phyloP scores from a whole-genome alignment of 441 rosid species.

The Gossypium aridum region DNA sequence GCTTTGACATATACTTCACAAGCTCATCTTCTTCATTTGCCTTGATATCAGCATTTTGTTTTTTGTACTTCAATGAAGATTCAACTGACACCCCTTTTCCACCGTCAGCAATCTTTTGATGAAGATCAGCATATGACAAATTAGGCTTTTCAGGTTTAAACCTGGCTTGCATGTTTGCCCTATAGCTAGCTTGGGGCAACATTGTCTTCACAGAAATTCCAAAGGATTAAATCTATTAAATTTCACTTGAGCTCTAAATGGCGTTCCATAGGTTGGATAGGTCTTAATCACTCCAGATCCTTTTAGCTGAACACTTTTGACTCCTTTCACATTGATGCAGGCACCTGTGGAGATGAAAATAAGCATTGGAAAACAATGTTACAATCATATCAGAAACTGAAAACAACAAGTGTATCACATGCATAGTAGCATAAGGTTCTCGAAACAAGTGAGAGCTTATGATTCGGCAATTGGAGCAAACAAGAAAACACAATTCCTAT shows the following conservation, averaged over 20 bases:
- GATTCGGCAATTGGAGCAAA: not conserved
- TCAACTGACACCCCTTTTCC: slow-evolving; percentile 29
- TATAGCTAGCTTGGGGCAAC: slow-evolving; percentile 23
- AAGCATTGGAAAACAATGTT: slow-evolving; percentile 10
- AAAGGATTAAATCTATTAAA: slow-evolving; percentile 19
- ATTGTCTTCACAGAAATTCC: slow-evolving; percentile 25
- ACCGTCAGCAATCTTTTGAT: slow-evolving; percentile 34
- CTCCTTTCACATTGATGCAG: slow-evolving; percentile 9
- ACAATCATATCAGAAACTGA: slow-evolving; percentile 10
- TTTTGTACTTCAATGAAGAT: slow-evolving; percentile 24
- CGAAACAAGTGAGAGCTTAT: slow-evolving; percentile 10
- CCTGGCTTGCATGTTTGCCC: slow-evolving; percentile 29
- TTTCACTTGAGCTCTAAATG: slow-evolving; percentile 22
- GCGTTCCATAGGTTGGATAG: slow-evolving; percentile 37
- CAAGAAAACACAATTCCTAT: not conserved
- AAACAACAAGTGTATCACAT: slow-evolving; percentile 10
- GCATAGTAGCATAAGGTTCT: not conserved
- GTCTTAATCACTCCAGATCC: slow-evolving; percentile 12
- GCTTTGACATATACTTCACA: slow-evolving; percentile 78
- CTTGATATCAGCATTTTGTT: slow-evolving; percentile 21
- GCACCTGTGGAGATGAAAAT: slow-evolving; percentile 14
- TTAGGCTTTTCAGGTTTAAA: slow-evolving; percentile 39
- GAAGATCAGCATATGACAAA: slow-evolving; percentile 46
- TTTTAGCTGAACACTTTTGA: slow-evolving; percentile 11
- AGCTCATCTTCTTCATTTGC: slow-evolving; percentile 54